Conservation (phyloP, 2,329 filamentous ascomycete species). For the Elsinoe fawcettii region DNA sequence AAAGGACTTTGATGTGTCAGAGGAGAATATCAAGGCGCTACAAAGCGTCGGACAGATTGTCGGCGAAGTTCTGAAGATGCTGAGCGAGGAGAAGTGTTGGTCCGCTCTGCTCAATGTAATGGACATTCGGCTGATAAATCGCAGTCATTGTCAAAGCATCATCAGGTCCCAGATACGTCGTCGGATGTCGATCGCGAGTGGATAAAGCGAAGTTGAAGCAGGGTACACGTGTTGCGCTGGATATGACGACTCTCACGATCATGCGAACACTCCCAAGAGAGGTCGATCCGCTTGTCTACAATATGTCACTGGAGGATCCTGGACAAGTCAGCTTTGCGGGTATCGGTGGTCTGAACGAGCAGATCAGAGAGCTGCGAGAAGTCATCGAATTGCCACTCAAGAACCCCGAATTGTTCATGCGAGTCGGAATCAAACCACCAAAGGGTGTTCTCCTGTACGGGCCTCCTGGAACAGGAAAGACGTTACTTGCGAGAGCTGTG, state of each 20-base stretch:
- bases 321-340: conserved; percentile 96
- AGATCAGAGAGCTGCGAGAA: conserved; percentile 93
- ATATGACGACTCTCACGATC: conserved; percentile 99
- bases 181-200: conserved; percentile 96
- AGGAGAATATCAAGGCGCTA: conserved; percentile 98
- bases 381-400: conserved; percentile 97
- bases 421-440: conserved; percentile 97
- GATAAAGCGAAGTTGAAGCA: conserved; percentile 97
- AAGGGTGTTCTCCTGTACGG: conserved; percentile 96
- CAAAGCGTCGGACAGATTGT: conserved; percentile 99
- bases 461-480: conserved; percentile 95
- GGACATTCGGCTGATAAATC: not conserved
- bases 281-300: conserved; percentile 97
- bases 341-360: conserved; percentile 95
- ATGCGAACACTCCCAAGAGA: conserved; percentile 99
- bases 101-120: conserved; percentile 19
- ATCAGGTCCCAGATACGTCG: conserved; percentile 92
- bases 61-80: conserved; percentile 95
- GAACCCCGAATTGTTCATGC: conserved; percentile 93
- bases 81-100: conserved; percentile 97
- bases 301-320: conserved; percentile 98
- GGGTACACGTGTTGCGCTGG: conserved; percentile 90
- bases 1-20: conserved; percentile 90
- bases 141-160: conserved; percentile 97
- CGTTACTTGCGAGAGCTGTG: conserved; percentile 84